Evolutionary conservation across 805 yeast genomes (phyloP), one percentile per base, ranked within the genome.

Genomic region (Kazachstania martiniae): DNA sequence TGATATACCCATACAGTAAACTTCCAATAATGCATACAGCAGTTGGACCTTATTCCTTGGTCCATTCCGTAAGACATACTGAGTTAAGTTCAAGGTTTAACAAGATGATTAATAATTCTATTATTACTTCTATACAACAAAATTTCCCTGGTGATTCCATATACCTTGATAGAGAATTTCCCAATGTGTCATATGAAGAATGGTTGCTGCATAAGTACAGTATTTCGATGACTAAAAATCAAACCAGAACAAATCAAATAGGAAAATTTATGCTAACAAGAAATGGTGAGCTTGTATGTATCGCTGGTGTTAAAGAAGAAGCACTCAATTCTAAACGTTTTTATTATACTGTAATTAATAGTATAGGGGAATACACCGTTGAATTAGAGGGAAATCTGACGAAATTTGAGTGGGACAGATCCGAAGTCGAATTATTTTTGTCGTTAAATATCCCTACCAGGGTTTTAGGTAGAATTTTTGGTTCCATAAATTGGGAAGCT

Each of bases 241-340:
- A 13, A 16, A n/a, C 9, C 15, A 18, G 19, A 9, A 17, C 12
- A 4, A 18, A 22, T 4, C 31, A 23, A 12, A 19, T 44, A 4
- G 52, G 52, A 6, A 28, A 27, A 12, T 39, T 47, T 31, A 41
- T 39, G 5, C 24, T 30, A 3, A 37, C 38, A 5, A 33, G 41
- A 13, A 41, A 36, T 14, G 13, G 25, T 4, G 35, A 35, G 15
- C 28, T 38, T 8, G 36, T 42, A 25, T 44, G 48, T 24, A 33
- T 45, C 3, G 32, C 42, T 3, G 43, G 47, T 5, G 33, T 28
- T n/a, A 40, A 35, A 17, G 27, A 27, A 6, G 18, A 25, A 15
- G 19, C 24, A 3, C 8, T 19, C 10, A 19, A 19, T 10, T 8
- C 9, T 10, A 19, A 10, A 8, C 22, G 10, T 8, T 19, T 19